phyloP scores from a whole-genome alignment of 2,329 filamentous ascomycete species.

The Blastomyces emzantsi region DNA sequence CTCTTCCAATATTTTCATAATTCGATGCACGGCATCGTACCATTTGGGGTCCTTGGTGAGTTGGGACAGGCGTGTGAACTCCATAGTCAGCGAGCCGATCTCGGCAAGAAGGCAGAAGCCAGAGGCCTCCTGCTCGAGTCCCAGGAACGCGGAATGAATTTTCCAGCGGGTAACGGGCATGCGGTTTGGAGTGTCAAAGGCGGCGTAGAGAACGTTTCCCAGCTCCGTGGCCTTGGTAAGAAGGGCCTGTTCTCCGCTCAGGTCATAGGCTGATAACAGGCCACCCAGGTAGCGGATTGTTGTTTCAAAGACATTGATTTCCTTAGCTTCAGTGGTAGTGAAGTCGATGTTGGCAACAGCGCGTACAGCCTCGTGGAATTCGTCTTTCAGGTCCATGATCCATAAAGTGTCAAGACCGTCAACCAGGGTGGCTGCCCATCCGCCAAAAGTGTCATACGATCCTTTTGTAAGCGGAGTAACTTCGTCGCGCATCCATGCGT shows the following conservation, averaged over 20 bases:
- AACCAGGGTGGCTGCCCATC: slow-evolving; percentile 53
- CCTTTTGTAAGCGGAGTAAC: slow-evolving; percentile 50
- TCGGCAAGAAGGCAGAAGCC: slow-evolving; percentile 26
- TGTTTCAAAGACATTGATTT: slow-evolving; percentile 42
- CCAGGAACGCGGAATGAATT: slow-evolving; percentile 19
- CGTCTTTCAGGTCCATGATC: slow-evolving; percentile 52
- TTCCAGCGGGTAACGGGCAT: slow-evolving; percentile 21
- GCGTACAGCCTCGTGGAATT: slow-evolving; percentile 47
- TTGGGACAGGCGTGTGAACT: slow-evolving; percentile 36
- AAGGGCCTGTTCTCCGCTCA: slow-evolving; percentile 40
- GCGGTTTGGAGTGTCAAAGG: slow-evolving; percentile 26
- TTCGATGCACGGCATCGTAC: slow-evolving; percentile 31
- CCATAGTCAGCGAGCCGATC: slow-evolving; percentile 32
- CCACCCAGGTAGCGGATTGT: slow-evolving; percentile 48
- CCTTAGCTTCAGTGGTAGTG: slow-evolving; percentile 26
- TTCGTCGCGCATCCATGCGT: slow-evolving; percentile 58
- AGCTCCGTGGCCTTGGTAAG: slow-evolving; percentile 46
- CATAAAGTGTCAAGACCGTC: slow-evolving; percentile 53
- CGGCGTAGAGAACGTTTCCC: slow-evolving; percentile 46
- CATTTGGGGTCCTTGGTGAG: slow-evolving; percentile 31
- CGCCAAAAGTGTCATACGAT: slow-evolving; percentile 49
- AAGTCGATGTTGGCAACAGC: slow-evolving; percentile 49
- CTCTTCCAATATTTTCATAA: slow-evolving; percentile 27
- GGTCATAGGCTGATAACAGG: slow-evolving; percentile 46
- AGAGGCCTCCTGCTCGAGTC: slow-evolving; percentile 21